A percentile compares a stretch with the other conserved stretches of the same genome.
Evolutionary conservation across 768 basidiomycete genomes (phyloP).

Genomic region (Multifurca ochricompacta): DNA sequence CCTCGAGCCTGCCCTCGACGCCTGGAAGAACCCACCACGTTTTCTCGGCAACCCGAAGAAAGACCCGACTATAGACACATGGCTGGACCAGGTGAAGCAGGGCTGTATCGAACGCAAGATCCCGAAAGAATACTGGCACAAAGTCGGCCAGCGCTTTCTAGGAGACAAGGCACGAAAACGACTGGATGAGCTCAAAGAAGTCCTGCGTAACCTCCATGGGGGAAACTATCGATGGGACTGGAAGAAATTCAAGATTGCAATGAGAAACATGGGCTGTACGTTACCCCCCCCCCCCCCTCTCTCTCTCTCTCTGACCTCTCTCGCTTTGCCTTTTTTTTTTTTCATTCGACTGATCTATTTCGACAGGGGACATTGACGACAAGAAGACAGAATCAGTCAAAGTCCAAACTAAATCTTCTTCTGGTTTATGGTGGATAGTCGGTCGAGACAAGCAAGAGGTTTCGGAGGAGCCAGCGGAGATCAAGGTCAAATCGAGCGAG

Average conservation of each 20-base stretch:
- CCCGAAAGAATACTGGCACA: slow-evolving; percentile 78
- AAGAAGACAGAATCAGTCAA: slow-evolving; percentile 54
- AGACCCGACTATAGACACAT: slow-evolving; percentile 61
- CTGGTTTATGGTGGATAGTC: slow-evolving; percentile 46
- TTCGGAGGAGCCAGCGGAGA: slow-evolving; percentile 1
- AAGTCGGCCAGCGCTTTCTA: slow-evolving; percentile 71
- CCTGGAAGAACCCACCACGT: slow-evolving; percentile 59
- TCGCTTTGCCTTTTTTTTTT: background rate
- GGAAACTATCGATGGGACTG: slow-evolving; percentile 77
- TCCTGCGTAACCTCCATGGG: slow-evolving; percentile 66
- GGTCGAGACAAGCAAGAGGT: slow-evolving; percentile 24
- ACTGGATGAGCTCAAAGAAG: slow-evolving; percentile 63
- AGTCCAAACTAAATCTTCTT: slow-evolving; percentile 43
- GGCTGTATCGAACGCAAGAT: slow-evolving; percentile 66
- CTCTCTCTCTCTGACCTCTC: too few species aligned
- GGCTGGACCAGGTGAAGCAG: slow-evolving; percentile 62
- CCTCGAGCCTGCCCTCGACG: slow-evolving; percentile 55
- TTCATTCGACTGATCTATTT: background rate
- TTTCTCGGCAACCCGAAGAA: slow-evolving; percentile 65
- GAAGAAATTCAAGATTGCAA: slow-evolving; percentile 74
- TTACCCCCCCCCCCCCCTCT: slow-evolving; percentile 17
- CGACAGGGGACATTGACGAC: slow-evolving; percentile 59
- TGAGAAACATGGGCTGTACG: slow-evolving; percentile 78
- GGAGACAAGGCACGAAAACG: slow-evolving; percentile 59
- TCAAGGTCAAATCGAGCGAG: slow-evolving; percentile 2